Evolutionary conservation across 1,139 yeast genomes (phyloP).

Genomic region (Blastobotrys aristatus): DNA sequence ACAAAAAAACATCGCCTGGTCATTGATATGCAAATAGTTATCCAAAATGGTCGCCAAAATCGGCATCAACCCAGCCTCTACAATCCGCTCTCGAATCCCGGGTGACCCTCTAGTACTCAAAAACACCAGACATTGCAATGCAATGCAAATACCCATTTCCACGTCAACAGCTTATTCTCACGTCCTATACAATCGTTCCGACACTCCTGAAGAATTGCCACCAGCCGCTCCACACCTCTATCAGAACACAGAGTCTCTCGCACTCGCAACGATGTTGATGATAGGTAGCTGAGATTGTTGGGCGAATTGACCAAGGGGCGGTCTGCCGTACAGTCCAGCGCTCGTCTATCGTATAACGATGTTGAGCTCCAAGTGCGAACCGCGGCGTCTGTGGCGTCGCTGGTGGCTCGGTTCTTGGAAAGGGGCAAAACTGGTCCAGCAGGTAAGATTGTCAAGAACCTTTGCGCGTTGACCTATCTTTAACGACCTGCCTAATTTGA

Average conservation of each 20-base stretch:
- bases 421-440: conserved; percentile 66
- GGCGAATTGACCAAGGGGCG: conserved; percentile 87
- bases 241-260: conserved; percentile 83
- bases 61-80: conserved; percentile 87
- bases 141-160: conserved; percentile 98
- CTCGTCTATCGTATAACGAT: conserved; percentile 84
- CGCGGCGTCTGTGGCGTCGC: conserved; percentile 60
- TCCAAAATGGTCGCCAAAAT: conserved; percentile 88
- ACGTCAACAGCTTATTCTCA: conserved; percentile 50
- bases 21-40: conserved; percentile 48
- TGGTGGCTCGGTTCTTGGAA: conserved; percentile 54
- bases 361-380: conserved; percentile 74
- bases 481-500: conserved; percentile 85
- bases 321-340: conserved; percentile 85
- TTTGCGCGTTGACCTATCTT: conserved; percentile 91
- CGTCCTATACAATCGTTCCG: conserved; percentile 8
- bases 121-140: conserved; percentile 85
- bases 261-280: conserved; percentile 81
- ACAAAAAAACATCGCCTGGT: conserved; percentile 1
- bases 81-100: conserved; percentile 74
- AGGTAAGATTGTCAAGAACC: conserved; percentile 81
- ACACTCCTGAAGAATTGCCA: conserved; percentile 52
- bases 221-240: conserved; percentile 87
- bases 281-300: conserved; percentile 81
- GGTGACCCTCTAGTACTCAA: conserved; percentile 94